Evolutionary conservation across 176 grass and related monocot species (phyloP).

Genomic region (Themeda triandra): DNA sequence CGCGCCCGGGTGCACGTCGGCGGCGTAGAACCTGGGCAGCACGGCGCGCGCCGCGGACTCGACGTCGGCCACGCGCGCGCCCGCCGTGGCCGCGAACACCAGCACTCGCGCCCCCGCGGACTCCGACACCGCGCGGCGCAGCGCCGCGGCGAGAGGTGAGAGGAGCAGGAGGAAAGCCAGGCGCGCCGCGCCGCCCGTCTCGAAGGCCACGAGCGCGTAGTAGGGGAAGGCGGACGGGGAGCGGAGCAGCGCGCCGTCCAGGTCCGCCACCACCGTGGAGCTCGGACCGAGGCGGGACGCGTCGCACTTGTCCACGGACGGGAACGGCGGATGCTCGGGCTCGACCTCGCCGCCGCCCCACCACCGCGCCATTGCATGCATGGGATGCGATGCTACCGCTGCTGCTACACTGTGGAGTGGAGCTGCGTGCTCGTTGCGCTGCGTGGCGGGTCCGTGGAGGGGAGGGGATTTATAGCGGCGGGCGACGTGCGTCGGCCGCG

Average conservation of each 20-base stretch:
- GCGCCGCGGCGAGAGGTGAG: constrained; percentile 33
- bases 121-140: constrained; percentile 48
- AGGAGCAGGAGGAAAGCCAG: constrained; percentile 52
- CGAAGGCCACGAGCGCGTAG: constrained; percentile 74
- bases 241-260: constrained; percentile 61
- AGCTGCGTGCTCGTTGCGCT: not conserved
- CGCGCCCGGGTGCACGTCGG: constrained; percentile 44
- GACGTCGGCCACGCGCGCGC: constrained; percentile 48
- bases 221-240: constrained; percentile 56
- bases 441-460: not conserved
- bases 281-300: not conserved
- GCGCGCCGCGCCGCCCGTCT: constrained; percentile 53
- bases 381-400: not conserved
- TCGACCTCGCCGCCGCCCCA: not conserved
- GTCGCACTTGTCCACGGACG: constrained; percentile 55
- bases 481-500: not conserved
- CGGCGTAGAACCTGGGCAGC: constrained; percentile 71
- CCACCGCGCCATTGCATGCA: not conserved
- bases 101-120: constrained; percentile 39
- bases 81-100: constrained; percentile 53
- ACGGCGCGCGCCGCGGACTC: constrained; percentile 60
- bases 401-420: not conserved
- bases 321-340: constrained; percentile 28
- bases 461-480: not conserved
- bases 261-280: constrained; percentile 51